Evolutionary conservation across 1,284 basidiomycete species (phyloP), one percentile per base, ranked within the genome.

Genomic region (Lentinus polychrous): DNA sequence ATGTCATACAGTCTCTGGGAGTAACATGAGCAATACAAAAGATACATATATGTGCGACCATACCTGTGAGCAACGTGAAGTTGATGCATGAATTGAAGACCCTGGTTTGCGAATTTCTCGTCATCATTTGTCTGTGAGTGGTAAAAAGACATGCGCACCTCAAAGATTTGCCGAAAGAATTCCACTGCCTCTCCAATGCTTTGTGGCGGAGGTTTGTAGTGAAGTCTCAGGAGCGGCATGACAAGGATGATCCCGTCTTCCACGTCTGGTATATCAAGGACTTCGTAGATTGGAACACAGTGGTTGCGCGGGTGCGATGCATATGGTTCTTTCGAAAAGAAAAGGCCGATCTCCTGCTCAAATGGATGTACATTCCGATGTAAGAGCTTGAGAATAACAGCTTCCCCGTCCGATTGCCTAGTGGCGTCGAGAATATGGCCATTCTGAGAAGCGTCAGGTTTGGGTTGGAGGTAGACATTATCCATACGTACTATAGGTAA

Each of bases 1-100:
- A 35, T 3, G 38, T 17, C 45, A 64, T 63, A 38, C 63, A 65
- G 47, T 77, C 73, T 2, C 75, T 76, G 27, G 10, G 23, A 15
- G 2, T 15, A 33, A 18, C 11, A 20, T 8, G 17, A 57, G 7
- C 55, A 52, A 41, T 46, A 20, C 11, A 22, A 7, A 27, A 35
- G 5, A 20, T 41, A 18, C n/a, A n/a, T 20, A 41, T 5, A 41
- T 5, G 51, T 7, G 12, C 33, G 33, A 15, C 6, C 46, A 27
- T 46, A 52, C 55, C 52, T 48, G 38, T 54, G 53, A 36, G 55
- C 51, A 15, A 52, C 43, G 48, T 48, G 42, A 27, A 43, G 31
- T 24, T 56, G 35, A 37, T 56, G 55, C 53, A 56, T 56, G 44
- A 54, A 56, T 37, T 48, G 39, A 32, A 56, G 36, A 11, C 55